Conservation (phyloP, 768 basidiomycete genomes). For the Lactifluus volemus region DNA sequence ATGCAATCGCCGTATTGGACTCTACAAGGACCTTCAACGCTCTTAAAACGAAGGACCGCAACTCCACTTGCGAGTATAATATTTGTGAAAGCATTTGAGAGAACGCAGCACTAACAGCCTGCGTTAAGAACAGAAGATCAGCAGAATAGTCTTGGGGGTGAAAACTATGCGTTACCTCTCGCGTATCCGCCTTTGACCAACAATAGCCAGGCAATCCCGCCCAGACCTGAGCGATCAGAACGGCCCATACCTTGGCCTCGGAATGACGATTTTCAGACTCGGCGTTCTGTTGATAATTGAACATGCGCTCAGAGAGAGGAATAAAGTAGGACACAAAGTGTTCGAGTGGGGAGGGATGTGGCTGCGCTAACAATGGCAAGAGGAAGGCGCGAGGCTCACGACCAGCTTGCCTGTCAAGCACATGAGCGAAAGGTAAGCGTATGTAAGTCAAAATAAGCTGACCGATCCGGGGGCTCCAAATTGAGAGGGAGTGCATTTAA, state of each 20-base stretch:
- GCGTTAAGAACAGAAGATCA: not conserved
- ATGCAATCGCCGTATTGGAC: conserved; percentile 54
- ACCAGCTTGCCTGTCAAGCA: conserved; percentile 45
- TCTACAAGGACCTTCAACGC: conserved; percentile 78
- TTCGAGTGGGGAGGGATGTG: conserved; percentile 68
- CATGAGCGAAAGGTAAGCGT: not conserved
- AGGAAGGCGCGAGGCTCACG: conserved; percentile 86
- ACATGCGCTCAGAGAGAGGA: conserved; percentile 89
- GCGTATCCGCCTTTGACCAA: conserved; percentile 66
- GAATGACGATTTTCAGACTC: conserved; percentile 63
- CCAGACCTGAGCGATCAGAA: conserved; percentile 92
- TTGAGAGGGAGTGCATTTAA: conserved; percentile 75
- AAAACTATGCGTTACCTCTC: conserved; percentile 38
- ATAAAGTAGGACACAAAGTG: conserved; percentile 92
- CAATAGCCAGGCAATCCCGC: conserved; percentile 87
- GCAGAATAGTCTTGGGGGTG: not conserved
- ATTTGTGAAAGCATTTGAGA: conserved; percentile 88
- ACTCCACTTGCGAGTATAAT: conserved; percentile 80
- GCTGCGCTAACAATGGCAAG: conserved; percentile 74
- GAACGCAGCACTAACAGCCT: conserved; percentile 72
- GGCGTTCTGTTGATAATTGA: conserved; percentile 75
- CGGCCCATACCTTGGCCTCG: conserved; percentile 94
- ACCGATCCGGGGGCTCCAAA: conserved; percentile 75
- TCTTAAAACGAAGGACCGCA: conserved; percentile 74
- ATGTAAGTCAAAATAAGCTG: conserved; percentile 24